Base-by-base conservation (phyloP, 306 rosid species). In the Prunus armeniaca region DNA sequence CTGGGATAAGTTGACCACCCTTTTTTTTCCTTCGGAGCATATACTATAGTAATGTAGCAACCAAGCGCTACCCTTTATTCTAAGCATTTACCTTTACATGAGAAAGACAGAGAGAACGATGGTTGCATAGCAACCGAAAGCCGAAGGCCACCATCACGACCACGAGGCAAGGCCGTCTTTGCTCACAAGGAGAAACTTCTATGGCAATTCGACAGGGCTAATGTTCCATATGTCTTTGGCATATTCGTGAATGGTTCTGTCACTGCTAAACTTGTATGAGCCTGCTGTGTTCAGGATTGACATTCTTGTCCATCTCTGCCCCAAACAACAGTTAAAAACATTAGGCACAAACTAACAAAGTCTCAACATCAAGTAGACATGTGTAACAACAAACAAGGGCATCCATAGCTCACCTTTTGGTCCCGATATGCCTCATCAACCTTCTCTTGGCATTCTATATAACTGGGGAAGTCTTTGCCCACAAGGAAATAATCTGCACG, bases 201-300 rank as follows among this genome's bases (percentile, higher is more conserved):
- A 92, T 14, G 82, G 90, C 68, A 95, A 70, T 68, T 82, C 78
- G 51, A 81, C 90, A 62, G 99, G 96, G 72, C 87, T 74, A 55
- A 92, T 88, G 85, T 87, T 86, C 99, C 99, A 95, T 77, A 95
- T 95, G 69, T 92, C 96, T 41, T 84, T 78, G 1, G 99, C 97
- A 77, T 95, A 95, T 82, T 95, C 98, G 30, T 86, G 98, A 76
- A 95, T 95, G 30, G 99, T 95, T 77, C 99, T 87, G 88, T 95
- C 99, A 50, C 99, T 92, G 91, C 99, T 95, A 55, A 95, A 95
- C 96, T 95, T 95, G 91, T 67, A 69, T 7, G 99, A 95, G 38
- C 99, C 99, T 12, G 99, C 97, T 47, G 99, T 92, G 61, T 95
- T 95, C 89, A 92, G 78, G 75, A 95, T 95, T 61, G 99, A 92